Evolutionary conservation across 139 green algal genomes (phyloP), one percentile per base, ranked within the genome.

Genomic region (Coelastrella sp.): DNA sequence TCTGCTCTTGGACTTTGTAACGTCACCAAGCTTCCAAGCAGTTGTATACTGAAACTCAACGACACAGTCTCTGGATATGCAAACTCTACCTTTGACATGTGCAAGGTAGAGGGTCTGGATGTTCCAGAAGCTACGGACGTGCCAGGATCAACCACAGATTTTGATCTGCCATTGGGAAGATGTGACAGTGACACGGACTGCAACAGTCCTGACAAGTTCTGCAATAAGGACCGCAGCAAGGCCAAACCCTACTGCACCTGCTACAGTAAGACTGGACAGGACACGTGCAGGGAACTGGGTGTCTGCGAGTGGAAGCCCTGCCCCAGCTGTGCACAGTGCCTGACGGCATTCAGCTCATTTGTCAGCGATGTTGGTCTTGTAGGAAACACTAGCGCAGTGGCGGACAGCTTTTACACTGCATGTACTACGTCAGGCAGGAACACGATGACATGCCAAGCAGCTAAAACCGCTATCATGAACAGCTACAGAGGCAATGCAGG

Each of bases 261-360:
- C 25, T 77, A 38, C 68, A n/a, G 17, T n/a, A 27, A 74, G 23
- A n/a, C n/a, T n/a, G 68, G 68, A 38, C 35, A 38, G 68, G 68
- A 77, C 68, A 59, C 23, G 5, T 53, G 37, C 37, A 77, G 21
- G 21, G 37, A 45, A 17, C 34, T 77, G 23, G 68, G 68, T 6
- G 34, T 25, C 15, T 77, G 68, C n/a, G 23, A 32, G 19, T 11
- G 25, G 37, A 77, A n/a, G 38, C 68, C 68, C 3, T 57, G 38
- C 37, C 37, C 38, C 17, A 38, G 37, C 27, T 77, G 68, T 21
- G 19, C 34, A 23, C 19, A 53, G 21, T 77, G 68, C 68, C 35
- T 77, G 37, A 34, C 21, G 8, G 38, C 30, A 9, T 53, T 77
- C 5, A 4, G 35, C 23, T 23, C 59, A 32, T 67, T 30, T 30